These are phyloP conservation scores for Serendipita sp. DNA, from an alignment of 768 basidiomycete genomes.

Conservation along the genomic window DNA sequence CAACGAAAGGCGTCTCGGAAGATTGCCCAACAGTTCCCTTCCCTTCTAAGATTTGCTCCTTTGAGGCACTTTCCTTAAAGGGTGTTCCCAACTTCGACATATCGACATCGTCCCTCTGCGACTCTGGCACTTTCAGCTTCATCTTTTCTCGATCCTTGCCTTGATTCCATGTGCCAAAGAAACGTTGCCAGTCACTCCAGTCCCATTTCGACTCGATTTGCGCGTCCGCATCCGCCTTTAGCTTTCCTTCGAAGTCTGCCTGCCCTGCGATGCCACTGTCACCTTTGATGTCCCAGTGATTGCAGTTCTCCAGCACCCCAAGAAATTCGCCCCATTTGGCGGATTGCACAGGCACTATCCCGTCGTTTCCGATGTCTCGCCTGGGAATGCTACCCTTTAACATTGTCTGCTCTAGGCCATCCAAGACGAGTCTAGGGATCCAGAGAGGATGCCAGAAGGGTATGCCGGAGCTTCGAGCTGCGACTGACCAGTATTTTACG, in stretches of 20 bases:
- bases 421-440: constrained; percentile 88
- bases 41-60: constrained; percentile 27
- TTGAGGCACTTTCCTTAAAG: constrained; percentile 8
- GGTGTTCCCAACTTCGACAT: constrained; percentile 6
- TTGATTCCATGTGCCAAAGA: constrained; percentile 37
- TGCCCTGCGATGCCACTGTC: constrained; percentile 29
- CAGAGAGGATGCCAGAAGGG: constrained; percentile 86
- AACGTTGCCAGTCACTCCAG: constrained; percentile 41
- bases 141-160: constrained; percentile 16
- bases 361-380: constrained; percentile 68
- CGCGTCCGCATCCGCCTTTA: constrained; percentile 18
- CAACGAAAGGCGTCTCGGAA: constrained; percentile 21
- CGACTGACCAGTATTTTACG: constrained; percentile 87
- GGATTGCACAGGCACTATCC: constrained; percentile 78
- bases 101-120: constrained; percentile 15
- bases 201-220: constrained; percentile 23
- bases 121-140: constrained; percentile 19
- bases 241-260: constrained; percentile 14
- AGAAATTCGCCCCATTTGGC: constrained; percentile 95
- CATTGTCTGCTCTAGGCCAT: constrained; percentile 58
- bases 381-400: constrained; percentile 16
- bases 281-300: constrained; percentile 95
- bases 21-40: constrained; percentile 50
- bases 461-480: constrained; percentile 45
- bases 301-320: constrained; percentile 73